Evolutionary conservation across 176 grass and related monocot genomes (phyloP), one percentile per base, ranked within the genome.

Genomic region (Eragrostis nindensis): DNA sequence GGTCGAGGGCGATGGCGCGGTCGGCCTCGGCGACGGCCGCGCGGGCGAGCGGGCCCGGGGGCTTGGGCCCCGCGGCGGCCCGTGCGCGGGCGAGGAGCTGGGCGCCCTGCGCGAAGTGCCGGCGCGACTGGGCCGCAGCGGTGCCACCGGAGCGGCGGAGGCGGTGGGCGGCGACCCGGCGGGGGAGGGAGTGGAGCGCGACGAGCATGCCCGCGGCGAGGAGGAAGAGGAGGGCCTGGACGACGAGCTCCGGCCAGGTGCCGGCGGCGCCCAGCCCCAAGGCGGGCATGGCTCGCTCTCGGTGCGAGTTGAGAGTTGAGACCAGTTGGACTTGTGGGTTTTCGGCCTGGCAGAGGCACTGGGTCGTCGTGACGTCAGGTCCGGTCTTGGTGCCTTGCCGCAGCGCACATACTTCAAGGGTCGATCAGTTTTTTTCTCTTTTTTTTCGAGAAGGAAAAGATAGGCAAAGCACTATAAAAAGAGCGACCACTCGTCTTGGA

Each of bases 71-170:
- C 21, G 84, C 60, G 56, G 76, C 70, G 49, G n/a, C n/a, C n/a
- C 85, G 89, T 25, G 94, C 92, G 43, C 92, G 90, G 59, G 89
- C 71, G 25, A 94, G 92, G 50, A 98, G 85, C 88, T 98, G 90
- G 7, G 80, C 90, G 60, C 90, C 92, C 66, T 81, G 79, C 29
- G 91, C 57, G 71, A 94, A 98, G 90, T 94, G 92, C 22, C 92
- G 90, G 53, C 85, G 71, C 9, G 92, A 91, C 45, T 92, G 81
- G 39, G 86, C 46, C 49, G 86, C 80, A n/a, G 91, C 55, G 39
- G 75, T 47, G 56, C 80, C 76, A 59, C 52, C 59, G 44, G 67
- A 30, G 42, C 15, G 43, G 65, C 79, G 90, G 73, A 84, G 92
- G 67, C 88, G 86, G 46, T 83, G 56, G 18, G 79, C 81, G 22